phyloP scores from a whole-genome alignment of 768 basidiomycete genomes.

The Psilocybe subaeruginosa region DNA sequence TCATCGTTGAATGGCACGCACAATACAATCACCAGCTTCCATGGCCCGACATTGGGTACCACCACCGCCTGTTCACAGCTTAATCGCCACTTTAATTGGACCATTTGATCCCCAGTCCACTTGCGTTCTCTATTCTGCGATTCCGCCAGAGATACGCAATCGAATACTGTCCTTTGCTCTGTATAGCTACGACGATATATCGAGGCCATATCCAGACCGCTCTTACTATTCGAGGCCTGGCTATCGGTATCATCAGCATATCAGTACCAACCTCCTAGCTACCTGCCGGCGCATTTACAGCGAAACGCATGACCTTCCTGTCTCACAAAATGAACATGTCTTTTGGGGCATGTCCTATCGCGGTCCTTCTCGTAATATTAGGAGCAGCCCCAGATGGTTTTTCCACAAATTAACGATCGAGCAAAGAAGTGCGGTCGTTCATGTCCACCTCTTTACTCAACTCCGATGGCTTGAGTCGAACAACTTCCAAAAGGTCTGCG shows the following conservation, averaged over 20 bases:
- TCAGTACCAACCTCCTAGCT: slow-evolving; percentile 8
- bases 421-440: slow-evolving; percentile 6
- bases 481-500: background rate
- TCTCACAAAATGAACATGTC: slow-evolving; percentile 16
- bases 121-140: slow-evolving; percentile 5
- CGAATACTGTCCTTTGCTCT: slow-evolving; percentile 9
- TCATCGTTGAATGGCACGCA: too few species aligned
- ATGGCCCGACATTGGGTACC: too few species aligned
- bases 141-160: slow-evolving; percentile 14
- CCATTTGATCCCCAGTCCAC: slow-evolving; percentile 3
- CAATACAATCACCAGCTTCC: too few species aligned
- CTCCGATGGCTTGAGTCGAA: background rate
- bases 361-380: background rate
- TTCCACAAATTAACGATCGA: slow-evolving; percentile 9
- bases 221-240: slow-evolving; percentile 10
- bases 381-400: background rate
- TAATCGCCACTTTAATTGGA: slow-evolving; percentile 5
- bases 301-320: slow-evolving; percentile 14
- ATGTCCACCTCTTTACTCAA: slow-evolving; percentile 11
- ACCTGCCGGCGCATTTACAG: slow-evolving; percentile 15
- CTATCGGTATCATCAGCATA: slow-evolving; percentile 12
- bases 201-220: slow-evolving; percentile 9
- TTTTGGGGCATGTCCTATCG: slow-evolving; percentile 10
- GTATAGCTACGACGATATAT: slow-evolving; percentile 10
- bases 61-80: slow-evolving; percentile 1